phyloP scores from a whole-genome alignment of 129 eudicot genomes.

The Deinandra increscens region DNA sequence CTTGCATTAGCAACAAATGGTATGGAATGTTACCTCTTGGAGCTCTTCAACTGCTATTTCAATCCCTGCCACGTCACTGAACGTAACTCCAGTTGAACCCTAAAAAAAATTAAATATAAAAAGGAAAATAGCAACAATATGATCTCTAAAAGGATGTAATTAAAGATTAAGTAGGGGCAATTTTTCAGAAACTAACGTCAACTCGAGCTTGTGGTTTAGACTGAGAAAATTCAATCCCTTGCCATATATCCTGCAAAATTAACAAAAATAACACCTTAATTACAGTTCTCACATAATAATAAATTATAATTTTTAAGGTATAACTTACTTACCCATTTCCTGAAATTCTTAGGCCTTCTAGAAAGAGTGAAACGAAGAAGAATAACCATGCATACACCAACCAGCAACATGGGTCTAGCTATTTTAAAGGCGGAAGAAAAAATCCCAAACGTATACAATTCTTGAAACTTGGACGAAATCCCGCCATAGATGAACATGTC shows the following conservation, averaged over 20 bases:
- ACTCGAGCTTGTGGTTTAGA: conserved; percentile 97
- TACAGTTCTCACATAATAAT: background rate
- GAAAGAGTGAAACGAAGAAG: conserved; percentile 84
- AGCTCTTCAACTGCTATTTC: conserved; percentile 97
- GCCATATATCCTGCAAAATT: conserved; percentile 87
- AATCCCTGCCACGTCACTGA: conserved; percentile 90
- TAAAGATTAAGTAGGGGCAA: background rate
- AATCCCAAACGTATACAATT: conserved; percentile 49
- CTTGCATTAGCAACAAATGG: background rate
- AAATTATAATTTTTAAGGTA: background rate
- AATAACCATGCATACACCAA: conserved; percentile 55
- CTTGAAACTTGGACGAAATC: conserved; percentile 43
- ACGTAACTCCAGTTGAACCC: conserved; percentile 96
- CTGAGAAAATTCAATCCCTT: conserved; percentile 93
- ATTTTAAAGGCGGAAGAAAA: conserved; percentile 41
- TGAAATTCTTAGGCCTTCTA: conserved; percentile 78
- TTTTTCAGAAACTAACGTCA: conserved; percentile 60
- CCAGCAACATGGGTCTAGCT: conserved; percentile 45
- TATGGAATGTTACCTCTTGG: conserved; percentile 60
- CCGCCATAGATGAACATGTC: conserved; percentile 60
- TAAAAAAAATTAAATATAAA: conserved; percentile 19
- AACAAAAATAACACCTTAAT: background rate
- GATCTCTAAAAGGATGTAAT: conserved; percentile 17
- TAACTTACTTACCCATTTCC: conserved; percentile 72
- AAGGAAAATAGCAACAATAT: conserved; percentile 4